Base-by-base conservation (phyloP, 169 alveolate genomes). In the Plasmodium yoelii region DNA sequence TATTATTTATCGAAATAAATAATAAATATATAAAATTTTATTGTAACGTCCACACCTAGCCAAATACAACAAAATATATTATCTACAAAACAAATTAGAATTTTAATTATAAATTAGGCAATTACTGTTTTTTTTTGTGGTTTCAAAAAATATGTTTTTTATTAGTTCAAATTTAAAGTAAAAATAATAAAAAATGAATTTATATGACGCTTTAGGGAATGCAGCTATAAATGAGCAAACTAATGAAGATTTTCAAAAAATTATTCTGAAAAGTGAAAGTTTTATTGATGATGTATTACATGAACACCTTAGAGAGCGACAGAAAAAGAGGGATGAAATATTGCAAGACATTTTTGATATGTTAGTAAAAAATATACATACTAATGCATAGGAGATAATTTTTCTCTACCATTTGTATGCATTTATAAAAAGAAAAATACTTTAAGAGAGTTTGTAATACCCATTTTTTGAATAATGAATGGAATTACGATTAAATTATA, bases 261-360 rank as follows among this genome's bases (percentile, higher is more conserved):
- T 86, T 59, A 70, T 86, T 60, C 51, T 86, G 19, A 86, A 86
- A 64, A 86, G 91, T 64, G 91, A 86, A 53, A 61, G 75, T 34
- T 86, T 86, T 86, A 86, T 86, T 65, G 91, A 86, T 42, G 87
- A 86, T 26, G 91, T 86, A 10, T 39, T 86, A 24, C 86, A 86
- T 53, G 60, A 70, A 73, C 68, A 86, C 59, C 91, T 86, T 19
- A 56, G 26, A 51, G 87, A 86, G 34, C 67, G 87, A 56, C 86
- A 86, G 22, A 65, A 86, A 69, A 86, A 63, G 53, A 69, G 91
- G 70, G 91, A 86, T 70, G 87, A 86, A 24, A 68, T 86, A n/a
- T 47, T 86, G n/a, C 91, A 86, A 53, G 87, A 86, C 51, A 69
- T 86, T 69, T 86, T 68, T 70, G 91, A 86, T 56, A 86, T 86